These are phyloP conservation scores for Alternaria burnsii DNA, from an alignment of 2,329 filamentous ascomycete species.

Conservation along the genomic window DNA sequence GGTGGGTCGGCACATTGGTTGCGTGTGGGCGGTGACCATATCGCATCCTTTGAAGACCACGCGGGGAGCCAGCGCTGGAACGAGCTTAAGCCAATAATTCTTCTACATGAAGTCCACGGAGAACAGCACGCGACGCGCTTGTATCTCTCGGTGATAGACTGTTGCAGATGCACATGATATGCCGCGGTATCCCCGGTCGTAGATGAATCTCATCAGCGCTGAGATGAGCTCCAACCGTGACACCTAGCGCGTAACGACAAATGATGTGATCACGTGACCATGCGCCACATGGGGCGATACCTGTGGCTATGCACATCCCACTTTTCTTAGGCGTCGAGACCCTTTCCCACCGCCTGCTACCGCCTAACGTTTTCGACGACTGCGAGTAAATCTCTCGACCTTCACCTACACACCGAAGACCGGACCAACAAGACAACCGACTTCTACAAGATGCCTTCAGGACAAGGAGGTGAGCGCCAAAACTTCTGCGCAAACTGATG, in stretches of 20 bases:
- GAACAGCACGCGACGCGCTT: not conserved
- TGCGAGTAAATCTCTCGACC: slow-evolving; percentile 18
- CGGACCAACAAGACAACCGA: not conserved
- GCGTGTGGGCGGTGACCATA: slow-evolving; percentile 10
- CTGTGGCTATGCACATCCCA: slow-evolving; percentile 21
- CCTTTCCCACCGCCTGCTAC: slow-evolving; percentile 32
- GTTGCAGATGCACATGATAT: not conserved
- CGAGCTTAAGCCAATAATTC: slow-evolving; percentile 9
- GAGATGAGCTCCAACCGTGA: not conserved
- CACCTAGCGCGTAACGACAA: not conserved
- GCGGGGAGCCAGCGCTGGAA: slow-evolving; percentile 3
- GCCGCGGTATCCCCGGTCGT: not conserved
- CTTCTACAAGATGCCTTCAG: slow-evolving; percentile 58
- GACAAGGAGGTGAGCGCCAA: slow-evolving; percentile 56
- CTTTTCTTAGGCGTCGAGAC: slow-evolving; percentile 25
- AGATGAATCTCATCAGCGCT: not conserved
- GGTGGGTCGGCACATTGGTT: slow-evolving; percentile 19
- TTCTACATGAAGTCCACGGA: not conserved
- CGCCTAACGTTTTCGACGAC: slow-evolving; percentile 24
- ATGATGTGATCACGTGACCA: not conserved
- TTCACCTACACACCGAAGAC: slow-evolving; percentile 13
- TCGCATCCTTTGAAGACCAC: slow-evolving; percentile 8
- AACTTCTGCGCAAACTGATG: slow-evolving; percentile 2
- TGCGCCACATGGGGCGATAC: not conserved
- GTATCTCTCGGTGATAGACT: not conserved